Base-by-base conservation (phyloP, 2,329 filamentous ascomycete genomes). In the Leptographium flavum region DNA sequence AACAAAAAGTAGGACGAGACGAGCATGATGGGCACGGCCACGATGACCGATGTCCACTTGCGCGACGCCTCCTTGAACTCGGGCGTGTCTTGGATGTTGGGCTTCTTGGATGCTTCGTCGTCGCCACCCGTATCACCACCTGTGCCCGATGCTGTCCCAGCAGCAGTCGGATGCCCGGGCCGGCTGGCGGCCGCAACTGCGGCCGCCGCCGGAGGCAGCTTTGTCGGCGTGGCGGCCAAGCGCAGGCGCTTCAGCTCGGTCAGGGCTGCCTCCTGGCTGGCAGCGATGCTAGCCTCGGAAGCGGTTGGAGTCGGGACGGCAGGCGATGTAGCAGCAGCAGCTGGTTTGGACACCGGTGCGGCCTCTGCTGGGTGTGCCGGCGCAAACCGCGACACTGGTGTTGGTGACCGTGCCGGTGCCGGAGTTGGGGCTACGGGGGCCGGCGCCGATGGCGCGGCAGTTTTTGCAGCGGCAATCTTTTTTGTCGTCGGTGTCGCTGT, bases 1-100 rank as follows among this genome's bases (percentile, higher is more conserved):
- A 70, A 76, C 3, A 77, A 55, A 43, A 65, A 66, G 49, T 72
- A 76, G 21, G 72, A 74, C 23, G 70, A 72, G 42, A 77, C 71
- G 14, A 76, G 49, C 5, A 75, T 53, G 28, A 77, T 66, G 2
- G 73, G 73, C 57, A 74, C 52, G 22, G 69, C 71, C 45, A 76
- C 64, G 51, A 77, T 69, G 8, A 64, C 49, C 21, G 60, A 58
- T 3, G 63, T 58, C 62, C 69, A 74, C 52, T 63, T 67, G 47
- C 68, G 56, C 45, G 65, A 62, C 27, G 67, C 64, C 32, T 54
- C 52, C 45, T 67, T 64, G 54, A 70, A 73, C 37, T 65, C 63
- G 32, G 60, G 56, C 46, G 62, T 64, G 21, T 57, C 57, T 0
- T 53, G 52, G 23, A 33, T 42, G 13, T 21, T 31, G 7, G 19